Base-by-base conservation (phyloP, 208 protist species). In the Porcisia deanei region DNA sequence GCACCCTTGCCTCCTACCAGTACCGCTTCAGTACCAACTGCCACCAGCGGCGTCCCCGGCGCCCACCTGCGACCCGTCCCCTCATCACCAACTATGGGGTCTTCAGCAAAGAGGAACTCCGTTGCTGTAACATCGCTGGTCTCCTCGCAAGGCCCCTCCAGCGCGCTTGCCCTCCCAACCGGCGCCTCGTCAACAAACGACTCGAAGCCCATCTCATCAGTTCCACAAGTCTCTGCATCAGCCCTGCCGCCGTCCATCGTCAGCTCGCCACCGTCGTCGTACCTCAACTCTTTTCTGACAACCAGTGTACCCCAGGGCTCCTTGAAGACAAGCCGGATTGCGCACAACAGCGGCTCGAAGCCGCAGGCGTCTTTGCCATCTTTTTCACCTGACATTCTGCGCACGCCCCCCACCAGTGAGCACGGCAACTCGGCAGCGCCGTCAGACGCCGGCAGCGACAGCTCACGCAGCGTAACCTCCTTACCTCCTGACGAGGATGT, bases 301-400 rank as follows among this genome's bases (percentile, higher is more conserved):
- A 45, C 25, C 41, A 57, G 49, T n/a, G 25, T 5, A 39, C 47
- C 49, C 34, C 53, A 47, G 20, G 18, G 49, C 34, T 9, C 34
- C 68, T 54, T 34, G 52, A 41, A 20, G 20, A 37, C 53, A n/a
- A 39, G 45, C 37, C 1, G 20, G 6, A 22, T 2, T 25, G 53
- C 25, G 53, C 53, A 18, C 69, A 65, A 25, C 45, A 55, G 41
- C 63, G 60, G n/a, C 60, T n/a, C 34, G 20, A 69, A 63, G 49
- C 37, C 67, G 22, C 78, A 67, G 0, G 34, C 43, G 8, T 58
- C 73, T 7, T 71, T 82, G 66, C 73, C 78, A 9, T 45, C 61
- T 30, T 82, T 82, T 47, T 82, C 78, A 30, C 41, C 67, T 2
- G 66, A 73, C 43, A 75, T 82, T 61, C 73, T 82, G 18, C 73